phyloP scores from a whole-genome alignment of 2,329 filamentous ascomycete species.

The Fusarium sp. region DNA sequence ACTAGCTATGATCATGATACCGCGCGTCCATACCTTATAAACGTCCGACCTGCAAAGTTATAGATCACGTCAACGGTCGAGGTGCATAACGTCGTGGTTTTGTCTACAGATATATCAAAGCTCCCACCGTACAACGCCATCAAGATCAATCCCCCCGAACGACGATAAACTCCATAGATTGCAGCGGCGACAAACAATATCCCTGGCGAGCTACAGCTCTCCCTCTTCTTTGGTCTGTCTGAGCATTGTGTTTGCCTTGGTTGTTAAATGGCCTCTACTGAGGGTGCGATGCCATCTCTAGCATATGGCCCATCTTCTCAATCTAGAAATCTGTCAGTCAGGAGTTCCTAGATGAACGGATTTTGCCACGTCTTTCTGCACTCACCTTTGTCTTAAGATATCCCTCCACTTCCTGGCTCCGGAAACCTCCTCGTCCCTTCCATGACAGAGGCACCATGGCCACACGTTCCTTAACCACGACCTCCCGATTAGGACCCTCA shows the following conservation, averaged over 20 bases:
- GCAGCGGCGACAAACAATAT: conserved; percentile 22
- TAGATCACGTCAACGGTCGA: too few species aligned
- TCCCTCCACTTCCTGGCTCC: conserved; percentile 88
- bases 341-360: too few species aligned
- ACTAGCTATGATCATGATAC: not conserved
- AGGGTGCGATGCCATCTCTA: conserved; percentile 61
- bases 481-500: conserved; percentile 88
- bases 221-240: not conserved
- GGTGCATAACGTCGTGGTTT: conserved; percentile 20
- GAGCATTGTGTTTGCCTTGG: not conserved
- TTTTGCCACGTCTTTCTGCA: not conserved
- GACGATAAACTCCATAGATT: conserved; percentile 40
- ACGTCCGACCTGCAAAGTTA: not conserved
- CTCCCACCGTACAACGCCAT: conserved; percentile 40
- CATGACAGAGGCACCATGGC: conserved; percentile 96
- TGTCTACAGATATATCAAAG: conserved; percentile 41
- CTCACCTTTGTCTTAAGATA: conserved; percentile 94
- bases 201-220: not conserved
- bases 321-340: conserved; percentile 64
- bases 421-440: conserved; percentile 85
- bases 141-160: conserved; percentile 33
- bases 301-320: conserved; percentile 87
- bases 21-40: not conserved
- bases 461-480: conserved; percentile 88
- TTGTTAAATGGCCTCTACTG: conserved; percentile 15